Evolutionary conservation across 1,139 yeast genomes (phyloP).

Genomic region (Kodamaea alishanica): DNA sequence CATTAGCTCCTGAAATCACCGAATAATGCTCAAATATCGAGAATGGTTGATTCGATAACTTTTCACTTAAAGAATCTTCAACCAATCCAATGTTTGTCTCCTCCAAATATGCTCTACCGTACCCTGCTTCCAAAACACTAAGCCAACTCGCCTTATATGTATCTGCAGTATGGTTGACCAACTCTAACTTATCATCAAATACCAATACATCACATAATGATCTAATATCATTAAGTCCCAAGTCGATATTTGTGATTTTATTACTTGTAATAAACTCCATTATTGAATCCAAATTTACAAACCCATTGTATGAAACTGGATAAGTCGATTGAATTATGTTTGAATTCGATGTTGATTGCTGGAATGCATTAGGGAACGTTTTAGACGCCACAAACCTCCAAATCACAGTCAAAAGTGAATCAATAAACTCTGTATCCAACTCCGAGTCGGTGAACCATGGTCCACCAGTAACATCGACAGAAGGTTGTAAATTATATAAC

Average conservation of each 20-base stretch:
- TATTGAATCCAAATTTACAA: slow-evolving; percentile 69
- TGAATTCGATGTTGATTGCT: slow-evolving; percentile 28
- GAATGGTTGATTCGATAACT: slow-evolving; percentile 21
- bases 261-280: slow-evolving; percentile 70
- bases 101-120: slow-evolving; percentile 41
- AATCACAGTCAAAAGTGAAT: slow-evolving; percentile 73
- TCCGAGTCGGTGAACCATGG: slow-evolving; percentile 99
- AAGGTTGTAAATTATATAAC: slow-evolving; percentile 90
- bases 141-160: slow-evolving; percentile 59
- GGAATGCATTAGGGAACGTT: slow-evolving; percentile 72
- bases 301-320: slow-evolving; percentile 47
- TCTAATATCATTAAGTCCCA: slow-evolving; percentile 69
- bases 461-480: slow-evolving; percentile 95
- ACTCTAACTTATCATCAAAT: slow-evolving; percentile 81
- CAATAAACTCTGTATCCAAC: slow-evolving; percentile 89
- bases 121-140: slow-evolving; percentile 60
- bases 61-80: slow-evolving; percentile 10
- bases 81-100: slow-evolving; percentile 16
- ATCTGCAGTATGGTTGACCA: slow-evolving; percentile 44
- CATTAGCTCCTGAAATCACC: slow-evolving; percentile 31
- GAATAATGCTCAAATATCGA: slow-evolving; percentile 36
- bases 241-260: slow-evolving; percentile 78
- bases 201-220: slow-evolving; percentile 84
- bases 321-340: slow-evolving; percentile 46
- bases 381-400: slow-evolving; percentile 82